Conservation (phyloP, 129 eudicot genomes). For the Solidago caesia region DNA sequence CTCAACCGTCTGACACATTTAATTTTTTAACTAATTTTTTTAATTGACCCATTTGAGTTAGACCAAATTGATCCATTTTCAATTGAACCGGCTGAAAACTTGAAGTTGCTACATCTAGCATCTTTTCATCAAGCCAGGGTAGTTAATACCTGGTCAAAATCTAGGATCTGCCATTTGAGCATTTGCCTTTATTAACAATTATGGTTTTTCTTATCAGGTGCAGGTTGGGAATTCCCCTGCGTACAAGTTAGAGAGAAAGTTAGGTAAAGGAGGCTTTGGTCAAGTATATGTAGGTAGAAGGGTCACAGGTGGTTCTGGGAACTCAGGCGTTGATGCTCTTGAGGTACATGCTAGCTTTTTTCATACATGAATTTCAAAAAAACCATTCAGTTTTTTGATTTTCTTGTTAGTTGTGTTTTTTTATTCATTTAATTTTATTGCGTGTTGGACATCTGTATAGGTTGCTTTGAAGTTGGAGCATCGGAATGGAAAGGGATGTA, state of each 20-base stretch:
- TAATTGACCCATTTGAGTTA: no score
- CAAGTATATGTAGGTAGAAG: constrained; percentile 92
- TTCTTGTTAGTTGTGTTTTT: neutral
- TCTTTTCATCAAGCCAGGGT: no score
- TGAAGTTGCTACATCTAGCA: no score
- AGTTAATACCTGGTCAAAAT: no score
- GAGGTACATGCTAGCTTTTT: constrained; percentile 45
- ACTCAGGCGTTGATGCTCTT: constrained; percentile 64
- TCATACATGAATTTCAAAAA: neutral
- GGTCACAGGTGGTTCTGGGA: constrained; percentile 52
- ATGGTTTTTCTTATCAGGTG: constrained; percentile 44
- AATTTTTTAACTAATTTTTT: no score
- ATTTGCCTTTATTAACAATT: no score
- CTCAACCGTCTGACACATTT: no score
- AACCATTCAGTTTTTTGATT: neutral
- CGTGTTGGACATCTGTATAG: constrained; percentile 24
- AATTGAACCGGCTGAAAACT: no score
- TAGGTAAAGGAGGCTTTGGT: constrained; percentile 96
- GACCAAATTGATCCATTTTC: no score
- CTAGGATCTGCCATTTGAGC: no score
- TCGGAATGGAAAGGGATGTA: constrained; percentile 85
- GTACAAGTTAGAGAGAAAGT: constrained; percentile 67
- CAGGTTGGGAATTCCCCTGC: constrained; percentile 83
- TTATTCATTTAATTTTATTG: neutral
- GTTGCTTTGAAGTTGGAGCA: constrained; percentile 91